phyloP scores from a whole-genome alignment of 202 grass and related monocot genomes.

The Schoenoplectus tabernaemontani region DNA sequence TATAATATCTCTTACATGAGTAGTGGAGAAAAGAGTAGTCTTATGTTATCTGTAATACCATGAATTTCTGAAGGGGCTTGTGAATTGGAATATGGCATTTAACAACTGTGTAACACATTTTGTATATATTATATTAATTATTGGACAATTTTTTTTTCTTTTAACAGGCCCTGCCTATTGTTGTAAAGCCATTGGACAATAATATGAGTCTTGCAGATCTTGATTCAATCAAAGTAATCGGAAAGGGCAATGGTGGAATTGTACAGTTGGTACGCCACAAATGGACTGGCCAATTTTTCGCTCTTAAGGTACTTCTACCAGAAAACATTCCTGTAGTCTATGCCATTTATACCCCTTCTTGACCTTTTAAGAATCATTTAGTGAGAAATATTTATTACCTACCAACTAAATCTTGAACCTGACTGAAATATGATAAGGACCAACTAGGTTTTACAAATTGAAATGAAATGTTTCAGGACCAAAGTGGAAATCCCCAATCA shows the following conservation, averaged over 20 bases:
- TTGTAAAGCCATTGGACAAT: conserved; percentile 46
- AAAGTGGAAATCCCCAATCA: background rate
- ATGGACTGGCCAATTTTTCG: conserved; percentile 94
- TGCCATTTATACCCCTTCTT: background rate
- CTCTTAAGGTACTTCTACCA: conserved; percentile 60
- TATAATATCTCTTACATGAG: background rate
- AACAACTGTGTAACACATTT: background rate
- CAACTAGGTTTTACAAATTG: background rate
- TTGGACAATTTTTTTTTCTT: background rate
- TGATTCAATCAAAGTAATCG: conserved; percentile 79
- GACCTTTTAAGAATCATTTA: conserved; percentile 1
- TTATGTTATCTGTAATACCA: background rate
- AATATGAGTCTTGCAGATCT: conserved; percentile 78
- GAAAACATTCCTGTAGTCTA: background rate
- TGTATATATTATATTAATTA: background rate
- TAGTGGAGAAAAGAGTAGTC: background rate
- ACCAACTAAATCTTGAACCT: too few relatives aligned
- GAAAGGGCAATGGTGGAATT: conserved; percentile 74
- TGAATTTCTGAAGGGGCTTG: background rate
- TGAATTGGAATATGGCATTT: background rate
- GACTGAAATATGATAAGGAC: background rate
- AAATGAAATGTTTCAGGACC: background rate
- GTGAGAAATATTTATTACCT: too few relatives aligned
- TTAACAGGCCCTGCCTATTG: conserved; percentile 39
- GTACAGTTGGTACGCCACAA: conserved; percentile 93